A percentile compares a stretch with the other conserved stretches of the same genome.
Conservation (phyloP, 2,329 filamentous ascomycete species). For the Penicillium thymicola region DNA sequence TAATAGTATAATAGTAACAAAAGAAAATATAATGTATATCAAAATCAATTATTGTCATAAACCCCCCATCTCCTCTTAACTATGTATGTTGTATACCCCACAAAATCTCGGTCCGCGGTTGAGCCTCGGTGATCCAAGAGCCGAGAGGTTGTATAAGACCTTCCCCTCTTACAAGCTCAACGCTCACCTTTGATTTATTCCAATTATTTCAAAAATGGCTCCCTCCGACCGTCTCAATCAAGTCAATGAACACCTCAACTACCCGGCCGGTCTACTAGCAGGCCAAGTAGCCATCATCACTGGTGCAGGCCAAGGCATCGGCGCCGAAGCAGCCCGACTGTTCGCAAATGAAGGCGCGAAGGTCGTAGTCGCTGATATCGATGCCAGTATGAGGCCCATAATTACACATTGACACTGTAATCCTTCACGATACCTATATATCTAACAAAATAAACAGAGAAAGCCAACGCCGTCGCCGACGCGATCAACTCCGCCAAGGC, state of each 20-base stretch:
- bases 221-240: conserved; percentile 61
- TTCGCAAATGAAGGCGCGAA: conserved; percentile 87
- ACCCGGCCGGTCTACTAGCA: conserved; percentile 71
- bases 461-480: conserved; percentile 65
- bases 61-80: neutral
- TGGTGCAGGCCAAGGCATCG: conserved; percentile 81
- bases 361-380: conserved; percentile 80
- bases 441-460: conserved; percentile 49
- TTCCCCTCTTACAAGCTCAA: neutral
- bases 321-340: conserved; percentile 74
- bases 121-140: conserved; percentile 20
- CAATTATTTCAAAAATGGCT: conserved; percentile 34
- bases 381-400: conserved; percentile 53
- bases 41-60: neutral
- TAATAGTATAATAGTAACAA: neutral
- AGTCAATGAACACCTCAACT: conserved; percentile 76
- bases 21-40: neutral
- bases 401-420: neutral
- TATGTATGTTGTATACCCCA: conserved; percentile 14
- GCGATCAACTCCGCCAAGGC: conserved; percentile 63
- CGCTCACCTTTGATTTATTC: neutral
- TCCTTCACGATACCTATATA: neutral
- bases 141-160: conserved; percentile 9
- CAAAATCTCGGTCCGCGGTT: conserved; percentile 19
- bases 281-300: conserved; percentile 87